Base-by-base conservation (phyloP, 306 rosid genomes). In the Lathyrus aphaca region DNA sequence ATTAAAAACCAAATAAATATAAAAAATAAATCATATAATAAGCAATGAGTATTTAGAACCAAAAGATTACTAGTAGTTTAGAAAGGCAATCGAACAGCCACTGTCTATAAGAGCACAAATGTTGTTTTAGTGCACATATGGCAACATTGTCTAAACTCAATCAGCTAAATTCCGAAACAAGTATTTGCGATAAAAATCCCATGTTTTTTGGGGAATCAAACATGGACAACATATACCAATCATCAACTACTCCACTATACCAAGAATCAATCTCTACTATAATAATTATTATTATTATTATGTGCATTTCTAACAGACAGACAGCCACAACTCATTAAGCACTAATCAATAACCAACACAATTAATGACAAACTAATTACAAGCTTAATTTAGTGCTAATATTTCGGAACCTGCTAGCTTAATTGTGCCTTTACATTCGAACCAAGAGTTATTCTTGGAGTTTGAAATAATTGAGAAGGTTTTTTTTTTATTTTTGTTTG, bases 271-370 rank as follows among this genome's bases (percentile, higher is more conserved):
- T 68, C 51, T 16, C 53, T 63, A 77, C 69, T 79, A 46, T 66
- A 83, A 71, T 82, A 79, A 83, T 80, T 1, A 23, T 23, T 77
- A 71, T 82, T 77, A 83, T 80, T 1, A 23, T 23, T 77, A 43
- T 77, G 78, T 78, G 81, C 68, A 80, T 75, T 84, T 77, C 69
- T 71, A 74, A 69, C 77, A 62, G 85, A 79, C 88, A 87, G 95
- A 86, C 95, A 88, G 78, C 66, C 80, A 87, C 95, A 86, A 86
- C 95, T 85, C 91, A 89, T 73, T 74, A 32, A 83, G 91, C 98
- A 90, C 93, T 92, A 79, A 42, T 42, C 13, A 13, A 19, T 10
- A 53, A 66, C 80, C 49, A 74, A 77, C 57, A 53, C 82, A 77
- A 79, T 78, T 76, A 76, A 72, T 83, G 74, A 72, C 78, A 80